Evolutionary conservation across 495 filamentous ascomycete genomes (phyloP).

Genomic region (Xylaria longipes): DNA sequence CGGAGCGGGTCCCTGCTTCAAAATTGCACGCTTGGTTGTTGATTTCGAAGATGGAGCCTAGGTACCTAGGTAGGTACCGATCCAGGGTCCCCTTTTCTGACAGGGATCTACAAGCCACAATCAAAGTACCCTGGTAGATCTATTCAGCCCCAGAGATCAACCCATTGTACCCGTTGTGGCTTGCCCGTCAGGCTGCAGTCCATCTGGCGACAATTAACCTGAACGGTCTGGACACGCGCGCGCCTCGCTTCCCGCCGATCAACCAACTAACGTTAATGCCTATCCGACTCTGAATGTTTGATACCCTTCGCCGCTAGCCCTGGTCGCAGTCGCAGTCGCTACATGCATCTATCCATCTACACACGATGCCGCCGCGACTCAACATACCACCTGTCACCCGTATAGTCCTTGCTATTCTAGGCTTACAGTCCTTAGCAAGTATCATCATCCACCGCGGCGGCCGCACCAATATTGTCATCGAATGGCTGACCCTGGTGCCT

Average conservation of each 20-base stretch:
- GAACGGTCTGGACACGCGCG: background rate
- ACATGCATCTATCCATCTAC: slow-evolving; percentile 27
- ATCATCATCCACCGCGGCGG: slow-evolving; percentile 73
- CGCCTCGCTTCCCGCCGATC: slow-evolving; percentile 20
- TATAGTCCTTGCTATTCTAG: slow-evolving; percentile 72
- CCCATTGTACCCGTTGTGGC: background rate
- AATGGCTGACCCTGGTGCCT: slow-evolving; percentile 87
- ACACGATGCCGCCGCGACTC: slow-evolving; percentile 79
- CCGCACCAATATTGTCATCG: slow-evolving; percentile 68
- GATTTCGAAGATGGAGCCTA: background rate
- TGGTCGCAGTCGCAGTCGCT: slow-evolving; percentile 19
- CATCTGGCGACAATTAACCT: background rate
- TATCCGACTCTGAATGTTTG: background rate
- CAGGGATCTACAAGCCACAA: background rate
- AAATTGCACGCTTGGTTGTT: background rate
- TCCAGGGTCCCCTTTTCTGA: background rate
- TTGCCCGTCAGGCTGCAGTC: slow-evolving; percentile 17
- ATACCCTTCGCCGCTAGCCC: background rate
- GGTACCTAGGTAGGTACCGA: too few relatives aligned
- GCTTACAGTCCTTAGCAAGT: slow-evolving; percentile 82
- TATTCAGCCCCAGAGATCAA: background rate
- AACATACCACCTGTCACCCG: slow-evolving; percentile 93
- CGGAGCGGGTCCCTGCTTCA: background rate
- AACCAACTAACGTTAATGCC: background rate
- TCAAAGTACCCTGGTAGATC: background rate